Evolutionary conservation across 2,329 filamentous ascomycete genomes (phyloP).

Genomic region (Cryphonectria japonica): DNA sequence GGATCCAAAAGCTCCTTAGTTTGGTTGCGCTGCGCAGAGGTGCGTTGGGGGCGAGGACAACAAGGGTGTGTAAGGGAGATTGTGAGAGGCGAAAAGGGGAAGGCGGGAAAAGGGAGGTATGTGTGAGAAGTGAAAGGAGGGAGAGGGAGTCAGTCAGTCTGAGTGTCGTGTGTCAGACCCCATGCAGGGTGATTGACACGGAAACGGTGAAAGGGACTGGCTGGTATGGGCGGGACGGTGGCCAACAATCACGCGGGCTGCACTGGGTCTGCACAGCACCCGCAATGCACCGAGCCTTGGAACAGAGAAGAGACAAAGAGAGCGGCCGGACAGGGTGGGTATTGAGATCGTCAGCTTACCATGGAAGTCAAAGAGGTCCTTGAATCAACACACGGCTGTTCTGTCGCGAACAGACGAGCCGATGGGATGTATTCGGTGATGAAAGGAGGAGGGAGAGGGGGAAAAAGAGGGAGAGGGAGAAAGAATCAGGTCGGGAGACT

Average conservation of each 20-base stretch:
- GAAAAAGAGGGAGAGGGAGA: neutral
- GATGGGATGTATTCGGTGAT: neutral
- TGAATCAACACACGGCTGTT: slow-evolving; percentile 15
- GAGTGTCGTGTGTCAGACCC: slow-evolving; percentile 1
- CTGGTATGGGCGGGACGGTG: slow-evolving; percentile 13
- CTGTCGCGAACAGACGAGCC: slow-evolving; percentile 13
- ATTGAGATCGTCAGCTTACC: slow-evolving; percentile 17
- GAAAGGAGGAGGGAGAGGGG: neutral
- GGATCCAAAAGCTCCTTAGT: neutral
- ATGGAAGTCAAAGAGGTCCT: slow-evolving; percentile 4
- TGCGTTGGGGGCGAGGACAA: slow-evolving; percentile 29
- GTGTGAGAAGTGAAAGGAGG: neutral
- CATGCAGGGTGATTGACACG: neutral
- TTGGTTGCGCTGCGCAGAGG: slow-evolving; percentile 26
- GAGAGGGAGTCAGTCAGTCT: neutral
- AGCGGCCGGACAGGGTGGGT: neutral
- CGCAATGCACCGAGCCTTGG: neutral
- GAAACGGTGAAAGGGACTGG: slow-evolving; percentile 18
- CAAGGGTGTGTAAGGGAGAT: slow-evolving; percentile 36
- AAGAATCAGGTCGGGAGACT: neutral
- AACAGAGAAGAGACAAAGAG: slow-evolving; percentile 2
- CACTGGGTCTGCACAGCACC: neutral
- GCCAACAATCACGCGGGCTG: neutral
- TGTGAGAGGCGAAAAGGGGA: slow-evolving; percentile 32
- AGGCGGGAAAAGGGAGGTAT: slow-evolving; percentile 10